Conservation (phyloP, 768 basidiomycete species). For the Hemileccinum rubropunctum region DNA sequence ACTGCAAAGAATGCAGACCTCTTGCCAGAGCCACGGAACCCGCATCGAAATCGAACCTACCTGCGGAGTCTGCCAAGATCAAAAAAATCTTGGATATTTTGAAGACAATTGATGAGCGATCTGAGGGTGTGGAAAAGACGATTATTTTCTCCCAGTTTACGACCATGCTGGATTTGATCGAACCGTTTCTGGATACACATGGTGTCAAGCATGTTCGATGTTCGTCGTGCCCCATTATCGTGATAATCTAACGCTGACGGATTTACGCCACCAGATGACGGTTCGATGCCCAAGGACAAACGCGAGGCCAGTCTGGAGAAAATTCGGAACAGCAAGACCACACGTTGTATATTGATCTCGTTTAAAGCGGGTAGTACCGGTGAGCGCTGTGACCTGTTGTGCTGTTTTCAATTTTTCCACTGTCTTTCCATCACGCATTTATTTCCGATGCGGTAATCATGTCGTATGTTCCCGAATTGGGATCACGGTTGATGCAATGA, state of each 20-base stretch:
- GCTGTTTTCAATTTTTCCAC: background rate
- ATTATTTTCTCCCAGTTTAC: conserved; percentile 97
- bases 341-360: conserved; percentile 85
- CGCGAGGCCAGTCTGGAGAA: conserved; percentile 72
- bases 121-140: conserved; percentile 75
- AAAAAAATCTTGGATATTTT: conserved; percentile 78
- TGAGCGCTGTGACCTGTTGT: conserved; percentile 29
- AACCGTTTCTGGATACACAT: conserved; percentile 73
- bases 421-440: background rate
- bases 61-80: conserved; percentile 83
- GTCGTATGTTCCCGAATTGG: background rate
- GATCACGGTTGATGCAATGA: background rate
- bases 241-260: conserved; percentile 3
- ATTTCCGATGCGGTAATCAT: background rate
- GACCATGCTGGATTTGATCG: conserved; percentile 78
- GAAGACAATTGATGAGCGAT: conserved; percentile 55
- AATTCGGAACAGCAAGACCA: conserved; percentile 59
- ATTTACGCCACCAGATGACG: conserved; percentile 65
- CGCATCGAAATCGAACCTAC: conserved; percentile 34
- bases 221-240: conserved; percentile 26
- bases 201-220: conserved; percentile 81
- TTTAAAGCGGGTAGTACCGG: conserved; percentile 97
- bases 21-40: conserved; percentile 46
- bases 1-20: conserved; percentile 61
- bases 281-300: conserved; percentile 74